These are phyloP conservation scores for Lithospermum erythrorhizon DNA, from an alignment of 257 asterid species.

Conservation along the genomic window DNA sequence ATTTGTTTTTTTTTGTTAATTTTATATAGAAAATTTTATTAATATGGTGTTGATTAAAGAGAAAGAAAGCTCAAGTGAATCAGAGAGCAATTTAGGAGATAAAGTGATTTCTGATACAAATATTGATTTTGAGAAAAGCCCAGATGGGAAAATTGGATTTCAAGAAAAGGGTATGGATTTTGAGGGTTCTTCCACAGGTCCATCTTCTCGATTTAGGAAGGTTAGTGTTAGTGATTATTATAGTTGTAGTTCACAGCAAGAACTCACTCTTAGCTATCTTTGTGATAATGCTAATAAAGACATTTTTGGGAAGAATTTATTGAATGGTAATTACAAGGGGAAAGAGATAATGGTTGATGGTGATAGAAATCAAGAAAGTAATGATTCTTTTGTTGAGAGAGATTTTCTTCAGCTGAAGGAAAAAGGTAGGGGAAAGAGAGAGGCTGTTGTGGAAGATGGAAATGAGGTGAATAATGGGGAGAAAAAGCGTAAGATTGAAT, in stretches of 20 bases:
- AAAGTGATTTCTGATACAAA: slow-evolving; percentile 23
- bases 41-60: slow-evolving; percentile 41
- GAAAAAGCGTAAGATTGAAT: slow-evolving; percentile 71
- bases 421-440: slow-evolving; percentile 40
- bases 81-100: slow-evolving; percentile 11
- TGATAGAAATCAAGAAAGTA: slow-evolving; percentile 15
- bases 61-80: slow-evolving; percentile 30
- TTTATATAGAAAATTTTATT: slow-evolving; percentile 9
- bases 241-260: slow-evolving; percentile 42
- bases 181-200: slow-evolving; percentile 22
- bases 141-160: slow-evolving; percentile 36
- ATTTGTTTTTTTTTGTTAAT: slow-evolving; percentile 7
- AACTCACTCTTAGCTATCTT: slow-evolving; percentile 76
- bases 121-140: slow-evolving; percentile 24
- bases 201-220: slow-evolving; percentile 25
- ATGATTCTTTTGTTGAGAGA: slow-evolving; percentile 52
- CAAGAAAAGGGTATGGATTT: slow-evolving; percentile 42
- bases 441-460: slow-evolving; percentile 37
- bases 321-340: slow-evolving; percentile 44
- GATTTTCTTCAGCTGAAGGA: slow-evolving; percentile 74
- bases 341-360: slow-evolving; percentile 51
- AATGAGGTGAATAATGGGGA: slow-evolving; percentile 36
- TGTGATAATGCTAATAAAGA: slow-evolving; percentile 66
- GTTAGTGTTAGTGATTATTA: slow-evolving; percentile 5
- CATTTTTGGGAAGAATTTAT: slow-evolving; percentile 30